Evolutionary conservation across 208 protist genomes (phyloP), one percentile per base, ranked within the genome.

Genomic region (Trypanosoma congolense): DNA sequence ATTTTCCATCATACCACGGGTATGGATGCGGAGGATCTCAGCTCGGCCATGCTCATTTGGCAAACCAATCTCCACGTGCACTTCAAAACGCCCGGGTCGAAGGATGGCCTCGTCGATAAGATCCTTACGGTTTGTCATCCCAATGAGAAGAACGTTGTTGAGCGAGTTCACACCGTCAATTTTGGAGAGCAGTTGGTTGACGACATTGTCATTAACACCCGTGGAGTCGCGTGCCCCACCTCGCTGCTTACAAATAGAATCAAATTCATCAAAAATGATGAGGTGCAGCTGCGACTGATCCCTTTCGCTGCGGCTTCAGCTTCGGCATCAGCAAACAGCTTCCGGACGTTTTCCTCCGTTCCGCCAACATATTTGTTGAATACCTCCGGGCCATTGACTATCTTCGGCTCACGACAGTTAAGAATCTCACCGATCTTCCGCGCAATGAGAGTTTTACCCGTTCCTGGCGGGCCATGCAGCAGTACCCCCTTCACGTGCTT

Each of bases 221-320:
- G 98, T 99, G 28, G 86, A 93, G 65, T 96, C 92, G 16, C 77
- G 71, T 6, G 80, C 69, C 3, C 80, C 82, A 36, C 97, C 97
- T 61, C 97, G 80, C 73, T 97, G 79, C 70, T 98, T 98, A 73
- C 97, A 99, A 65, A 99, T 99, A 33, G 98, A 96, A 79, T 99
- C 98, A 71, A 99, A 96, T 76, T 99, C 99, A 82, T 99, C 99
- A 57, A 99, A 98, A 61, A 99, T 99, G 65, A 99, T 99, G 25
- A 99, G 90, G 67, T 99, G 99, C 18, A 99, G 68, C 33, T 97
- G 77, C 16, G 84, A 96, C 42, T 96, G 87, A 35, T 99, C 97
- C 94, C 94, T 58, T 90, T 96, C 26, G 83, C 75, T 2, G 82
- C 68, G 54, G 85, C 66, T 67, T 99, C 98, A 21, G 71, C 80